Conservation (phyloP, 257 asterid species). For the Nicotiana noctiflora region DNA sequence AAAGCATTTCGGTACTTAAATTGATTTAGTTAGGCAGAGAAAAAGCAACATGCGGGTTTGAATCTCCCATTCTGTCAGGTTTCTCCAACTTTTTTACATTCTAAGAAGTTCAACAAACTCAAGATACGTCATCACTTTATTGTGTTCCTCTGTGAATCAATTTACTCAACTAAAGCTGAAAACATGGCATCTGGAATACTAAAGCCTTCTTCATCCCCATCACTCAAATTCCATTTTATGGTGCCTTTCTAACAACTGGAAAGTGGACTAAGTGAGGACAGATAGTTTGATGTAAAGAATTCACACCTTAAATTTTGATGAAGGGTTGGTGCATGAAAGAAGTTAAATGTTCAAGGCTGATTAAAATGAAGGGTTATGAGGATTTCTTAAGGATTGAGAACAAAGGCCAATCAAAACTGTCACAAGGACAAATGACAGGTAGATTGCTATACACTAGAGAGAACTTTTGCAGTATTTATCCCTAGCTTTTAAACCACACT, state of each 20-base stretch:
- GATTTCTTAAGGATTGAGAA: conserved; percentile 4
- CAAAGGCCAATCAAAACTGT: not conserved
- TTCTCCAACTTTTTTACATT: not conserved
- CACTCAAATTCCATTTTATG: not conserved
- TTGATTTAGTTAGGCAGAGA: not conserved
- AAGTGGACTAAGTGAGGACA: not conserved
- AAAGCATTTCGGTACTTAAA: not conserved
- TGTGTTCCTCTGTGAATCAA: not conserved
- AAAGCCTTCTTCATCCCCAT: not conserved
- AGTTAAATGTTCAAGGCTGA: not conserved
- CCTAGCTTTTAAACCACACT: not conserved
- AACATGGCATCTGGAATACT: not conserved
- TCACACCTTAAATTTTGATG: not conserved
- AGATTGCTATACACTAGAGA: not conserved
- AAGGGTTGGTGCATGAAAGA: not conserved
- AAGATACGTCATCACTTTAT: not conserved
- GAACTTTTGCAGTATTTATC: not conserved
- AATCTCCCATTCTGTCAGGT: not conserved
- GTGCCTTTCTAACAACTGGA: not conserved
- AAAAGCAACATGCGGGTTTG: not conserved
- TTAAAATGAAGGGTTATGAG: not conserved
- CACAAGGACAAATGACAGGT: not conserved
- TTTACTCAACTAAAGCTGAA: not conserved
- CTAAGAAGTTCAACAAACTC: not conserved
- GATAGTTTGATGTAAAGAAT: not conserved